Percentiles rank a stretch among this genome's conserved stretches.
Conservation (phyloP, 495 filamentous ascomycete species). For the Aspergillus bertholletiae region DNA sequence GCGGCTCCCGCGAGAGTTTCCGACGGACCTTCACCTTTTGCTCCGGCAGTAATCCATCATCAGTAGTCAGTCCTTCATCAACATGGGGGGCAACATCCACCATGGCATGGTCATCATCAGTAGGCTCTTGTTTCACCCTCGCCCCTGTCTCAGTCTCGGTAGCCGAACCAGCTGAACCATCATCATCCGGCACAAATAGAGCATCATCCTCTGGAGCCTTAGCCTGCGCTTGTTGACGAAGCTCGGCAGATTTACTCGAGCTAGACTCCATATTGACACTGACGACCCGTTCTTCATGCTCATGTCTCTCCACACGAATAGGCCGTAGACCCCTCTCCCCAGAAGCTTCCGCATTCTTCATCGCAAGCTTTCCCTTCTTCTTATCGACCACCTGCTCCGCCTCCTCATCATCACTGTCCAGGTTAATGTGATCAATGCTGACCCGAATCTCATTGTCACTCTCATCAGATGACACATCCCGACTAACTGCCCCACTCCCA, state of each 20-base stretch:
- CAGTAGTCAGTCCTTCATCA: slow-evolving; percentile 21
- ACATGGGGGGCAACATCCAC: slow-evolving; percentile 27
- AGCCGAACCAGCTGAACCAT: slow-evolving; percentile 18
- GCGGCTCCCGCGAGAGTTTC: slow-evolving; percentile 23
- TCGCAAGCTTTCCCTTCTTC: slow-evolving; percentile 38
- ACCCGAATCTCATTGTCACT: slow-evolving; percentile 35
- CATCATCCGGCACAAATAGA: slow-evolving; percentile 26
- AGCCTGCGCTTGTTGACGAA: slow-evolving; percentile 35
- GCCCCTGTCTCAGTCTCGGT: slow-evolving; percentile 17
- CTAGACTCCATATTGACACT: slow-evolving; percentile 52
- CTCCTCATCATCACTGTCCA: slow-evolving; percentile 40
- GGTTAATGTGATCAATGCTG: slow-evolving; percentile 50
- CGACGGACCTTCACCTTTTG: slow-evolving; percentile 39
- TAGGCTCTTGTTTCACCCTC: slow-evolving; percentile 44
- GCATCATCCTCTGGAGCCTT: slow-evolving; percentile 27
- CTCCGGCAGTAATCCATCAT: slow-evolving; percentile 37
- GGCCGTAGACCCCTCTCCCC: slow-evolving; percentile 37
- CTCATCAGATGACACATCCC: slow-evolving; percentile 42
- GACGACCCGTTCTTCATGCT: slow-evolving; percentile 47
- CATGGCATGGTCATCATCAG: slow-evolving; percentile 39
- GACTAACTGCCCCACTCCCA: slow-evolving; percentile 17
- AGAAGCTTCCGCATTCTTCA: slow-evolving; percentile 12
- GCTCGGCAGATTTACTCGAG: slow-evolving; percentile 39
- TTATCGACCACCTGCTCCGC: slow-evolving; percentile 18
- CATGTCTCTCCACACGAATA: slow-evolving; percentile 46